A percentile compares a stretch with the other conserved stretches of the same genome.
Conservation (phyloP, 176 grass and related monocot genomes). For the Carex pumila region DNA sequence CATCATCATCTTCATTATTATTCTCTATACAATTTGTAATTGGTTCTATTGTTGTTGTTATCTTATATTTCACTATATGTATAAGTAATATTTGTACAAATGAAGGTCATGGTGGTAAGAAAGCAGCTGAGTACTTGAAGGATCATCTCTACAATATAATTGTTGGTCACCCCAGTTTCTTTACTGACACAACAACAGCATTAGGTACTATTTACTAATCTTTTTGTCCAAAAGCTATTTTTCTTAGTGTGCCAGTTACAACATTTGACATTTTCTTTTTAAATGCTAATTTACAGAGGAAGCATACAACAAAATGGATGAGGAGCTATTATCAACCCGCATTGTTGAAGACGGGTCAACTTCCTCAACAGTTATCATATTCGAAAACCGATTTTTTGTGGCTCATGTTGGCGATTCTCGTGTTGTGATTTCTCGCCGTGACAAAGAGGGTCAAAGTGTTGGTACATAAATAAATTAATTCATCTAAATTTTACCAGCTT, state of each 20-base stretch:
- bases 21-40: not conserved
- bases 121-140: conserved; percentile 14
- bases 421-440: not conserved
- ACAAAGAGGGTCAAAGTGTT: not conserved
- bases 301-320: conserved; percentile 10
- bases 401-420: conserved; percentile 19
- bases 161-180: conserved; percentile 9
- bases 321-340: not conserved
- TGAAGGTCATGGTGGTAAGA: conserved; percentile 16
- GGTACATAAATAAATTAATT: not conserved
- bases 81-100: not conserved
- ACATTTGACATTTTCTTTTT: conserved; percentile 10
- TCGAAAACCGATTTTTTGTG: conserved; percentile 1
- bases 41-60: not conserved
- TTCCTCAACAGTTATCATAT: conserved; percentile 5
- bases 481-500: not conserved
- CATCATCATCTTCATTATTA: not conserved
- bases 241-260: not conserved
- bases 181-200: not conserved
- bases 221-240: not conserved
- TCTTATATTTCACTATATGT: not conserved
- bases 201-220: conserved; percentile 2
- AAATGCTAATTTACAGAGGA: not conserved
- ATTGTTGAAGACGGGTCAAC: conserved; percentile 11
- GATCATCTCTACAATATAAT: conserved; percentile 7